phyloP scores from a whole-genome alignment of 2,329 filamentous ascomycete species.

The Fusarium duplospermum region DNA sequence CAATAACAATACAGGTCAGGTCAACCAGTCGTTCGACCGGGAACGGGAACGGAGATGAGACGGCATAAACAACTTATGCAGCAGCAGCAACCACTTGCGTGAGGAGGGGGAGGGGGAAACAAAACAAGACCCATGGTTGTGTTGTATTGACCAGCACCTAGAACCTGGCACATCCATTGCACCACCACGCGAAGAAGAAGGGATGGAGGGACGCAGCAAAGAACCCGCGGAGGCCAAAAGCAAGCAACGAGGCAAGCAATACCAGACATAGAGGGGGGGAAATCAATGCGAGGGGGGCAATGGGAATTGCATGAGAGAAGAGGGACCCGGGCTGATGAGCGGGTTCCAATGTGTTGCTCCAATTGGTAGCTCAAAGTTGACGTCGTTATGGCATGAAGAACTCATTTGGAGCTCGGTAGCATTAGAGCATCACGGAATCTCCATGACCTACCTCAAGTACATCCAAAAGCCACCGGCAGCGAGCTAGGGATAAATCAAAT shows the following conservation, averaged over 20 bases:
- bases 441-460: not conserved
- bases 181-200: conserved; percentile 10
- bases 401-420: not conserved
- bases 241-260: not conserved
- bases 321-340: not conserved
- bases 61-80: not conserved
- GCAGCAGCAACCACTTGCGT: not conserved
- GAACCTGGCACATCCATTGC: conserved; percentile 10
- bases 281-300: conserved; percentile 2
- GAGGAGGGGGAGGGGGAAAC: not conserved
- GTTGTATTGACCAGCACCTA: conserved; percentile 1
- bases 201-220: not conserved
- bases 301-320: not conserved
- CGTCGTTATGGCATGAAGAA: not conserved
- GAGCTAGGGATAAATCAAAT: conserved; percentile 1
- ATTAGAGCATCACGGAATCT: not conserved
- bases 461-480: not conserved
- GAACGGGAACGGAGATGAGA: not conserved
- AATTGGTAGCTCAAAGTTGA: conserved; percentile 3
- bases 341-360: not conserved
- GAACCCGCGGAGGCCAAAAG: not conserved
- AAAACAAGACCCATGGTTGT: not conserved
- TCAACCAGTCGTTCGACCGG: conserved; percentile 17
- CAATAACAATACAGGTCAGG: conserved; percentile 11
- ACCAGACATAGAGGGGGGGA: not conserved